A percentile compares a stretch with the other conserved stretches of the same genome.
Conservation (phyloP, 139 green algal species). For the Zygnema circumcarinatum region DNA sequence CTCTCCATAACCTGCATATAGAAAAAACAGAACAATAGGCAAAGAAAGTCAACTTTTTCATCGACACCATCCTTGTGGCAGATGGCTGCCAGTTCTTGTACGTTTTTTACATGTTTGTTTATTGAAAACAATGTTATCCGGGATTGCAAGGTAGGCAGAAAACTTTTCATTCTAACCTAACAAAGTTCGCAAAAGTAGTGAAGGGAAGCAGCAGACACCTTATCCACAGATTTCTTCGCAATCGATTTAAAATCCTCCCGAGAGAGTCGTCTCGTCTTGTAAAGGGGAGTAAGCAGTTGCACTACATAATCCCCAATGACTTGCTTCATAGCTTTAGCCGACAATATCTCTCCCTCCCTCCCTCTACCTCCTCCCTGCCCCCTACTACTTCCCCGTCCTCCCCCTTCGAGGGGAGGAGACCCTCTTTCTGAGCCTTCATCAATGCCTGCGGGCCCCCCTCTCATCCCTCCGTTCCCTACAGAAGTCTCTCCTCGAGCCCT, state of each 20-base stretch:
- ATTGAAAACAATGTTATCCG: too few relatives aligned
- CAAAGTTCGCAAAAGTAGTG: too few relatives aligned
- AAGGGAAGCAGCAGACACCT: not conserved
- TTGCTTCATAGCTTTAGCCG: not conserved
- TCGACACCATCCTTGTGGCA: too few relatives aligned
- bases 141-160: too few relatives aligned
- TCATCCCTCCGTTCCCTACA: not conserved
- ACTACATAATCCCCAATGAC: not conserved
- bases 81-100: too few relatives aligned
- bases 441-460: not conserved
- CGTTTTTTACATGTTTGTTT: too few relatives aligned
- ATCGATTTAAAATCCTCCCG: constrained; percentile 9
- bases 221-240: not conserved
- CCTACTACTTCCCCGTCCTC: not conserved
- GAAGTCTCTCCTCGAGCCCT: not conserved
- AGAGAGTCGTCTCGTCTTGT: not conserved
- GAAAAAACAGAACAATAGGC: too few relatives aligned
- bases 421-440: not conserved
- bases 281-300: not conserved
- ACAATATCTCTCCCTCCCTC: not conserved
- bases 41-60: too few relatives aligned
- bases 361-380: not conserved
- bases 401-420: not conserved
- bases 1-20: not conserved
- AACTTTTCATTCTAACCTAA: too few relatives aligned